These are phyloP conservation scores for Cercospora janseana DNA, from an alignment of 2,329 filamentous ascomycete genomes.

Conservation along the genomic window DNA sequence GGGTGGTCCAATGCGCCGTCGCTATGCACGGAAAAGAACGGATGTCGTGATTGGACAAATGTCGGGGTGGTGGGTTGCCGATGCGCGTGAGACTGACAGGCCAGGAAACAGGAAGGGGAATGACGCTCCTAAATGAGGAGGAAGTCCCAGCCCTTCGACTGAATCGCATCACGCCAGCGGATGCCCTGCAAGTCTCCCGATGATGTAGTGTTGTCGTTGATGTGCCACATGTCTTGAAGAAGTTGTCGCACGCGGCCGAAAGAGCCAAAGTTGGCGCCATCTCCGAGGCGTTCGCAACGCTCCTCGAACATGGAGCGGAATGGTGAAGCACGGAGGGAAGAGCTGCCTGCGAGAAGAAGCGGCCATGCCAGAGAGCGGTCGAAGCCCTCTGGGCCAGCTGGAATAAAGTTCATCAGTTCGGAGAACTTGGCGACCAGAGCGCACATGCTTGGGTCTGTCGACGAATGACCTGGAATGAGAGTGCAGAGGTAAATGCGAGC, in stretches of 20 bases:
- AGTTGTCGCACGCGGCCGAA: constrained; percentile 80
- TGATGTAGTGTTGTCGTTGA: constrained; percentile 62
- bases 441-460: constrained; percentile 68
- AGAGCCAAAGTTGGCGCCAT: constrained; percentile 74
- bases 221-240: constrained; percentile 76
- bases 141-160: constrained; percentile 86
- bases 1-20: constrained; percentile 29
- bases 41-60: constrained; percentile 9
- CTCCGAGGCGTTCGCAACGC: constrained; percentile 70
- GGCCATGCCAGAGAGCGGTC: constrained; percentile 93
- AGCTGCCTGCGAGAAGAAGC: constrained; percentile 79
- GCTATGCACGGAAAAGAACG: constrained; percentile 33
- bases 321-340: constrained; percentile 66
- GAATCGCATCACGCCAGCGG: constrained; percentile 95
- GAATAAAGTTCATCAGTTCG: constrained; percentile 75
- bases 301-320: constrained; percentile 79
- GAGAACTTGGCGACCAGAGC: constrained; percentile 77
- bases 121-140: constrained; percentile 66
- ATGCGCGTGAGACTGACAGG: constrained; percentile 24
- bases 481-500: constrained; percentile 97
- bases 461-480: constrained; percentile 83
- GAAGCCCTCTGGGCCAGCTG: constrained; percentile 75
- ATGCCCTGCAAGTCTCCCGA: constrained; percentile 61
- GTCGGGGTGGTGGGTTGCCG: constrained; percentile 8
- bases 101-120: constrained; percentile 30